Conservation (phyloP, 2,329 filamentous ascomycete genomes). For the Hirsutella rhossiliensis region DNA sequence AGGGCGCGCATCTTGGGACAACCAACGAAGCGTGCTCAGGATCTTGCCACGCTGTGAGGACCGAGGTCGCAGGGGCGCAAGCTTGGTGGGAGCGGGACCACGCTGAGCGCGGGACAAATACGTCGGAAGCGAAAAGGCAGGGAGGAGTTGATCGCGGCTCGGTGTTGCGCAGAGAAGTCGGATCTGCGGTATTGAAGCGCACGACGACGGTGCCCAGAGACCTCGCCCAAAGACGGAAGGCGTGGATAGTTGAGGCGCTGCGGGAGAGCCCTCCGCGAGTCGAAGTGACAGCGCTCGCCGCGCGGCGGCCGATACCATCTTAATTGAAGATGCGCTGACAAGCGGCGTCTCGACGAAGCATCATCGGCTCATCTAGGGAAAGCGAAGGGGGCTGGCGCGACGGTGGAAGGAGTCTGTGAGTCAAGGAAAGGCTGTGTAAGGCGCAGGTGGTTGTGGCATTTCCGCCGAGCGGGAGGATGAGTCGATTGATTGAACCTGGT, state of each 20-base stretch:
- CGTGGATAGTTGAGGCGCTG: background rate
- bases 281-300: constrained; percentile 37
- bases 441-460: no score
- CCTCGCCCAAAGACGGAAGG: background rate
- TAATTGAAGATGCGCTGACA: constrained; percentile 15
- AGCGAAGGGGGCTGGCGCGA: background rate
- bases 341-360: constrained; percentile 13
- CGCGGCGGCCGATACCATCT: constrained; percentile 37
- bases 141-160: background rate
- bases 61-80: background rate
- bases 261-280: constrained; percentile 13
- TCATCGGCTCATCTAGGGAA: constrained; percentile 11
- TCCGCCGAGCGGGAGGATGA: no score
- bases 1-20: constrained; percentile 14
- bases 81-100: background rate
- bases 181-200: background rate
- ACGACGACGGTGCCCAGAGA: background rate
- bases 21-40: constrained; percentile 13
- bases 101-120: background rate
- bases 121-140: background rate
- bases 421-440: no score
- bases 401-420: background rate
- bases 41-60: background rate
- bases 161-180: background rate
- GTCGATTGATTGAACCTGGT: no score